A percentile compares a stretch with the other conserved stretches of the same genome.
phyloP scores from a whole-genome alignment of 176 grass and related monocot species.

The Neostapfia colusana region DNA sequence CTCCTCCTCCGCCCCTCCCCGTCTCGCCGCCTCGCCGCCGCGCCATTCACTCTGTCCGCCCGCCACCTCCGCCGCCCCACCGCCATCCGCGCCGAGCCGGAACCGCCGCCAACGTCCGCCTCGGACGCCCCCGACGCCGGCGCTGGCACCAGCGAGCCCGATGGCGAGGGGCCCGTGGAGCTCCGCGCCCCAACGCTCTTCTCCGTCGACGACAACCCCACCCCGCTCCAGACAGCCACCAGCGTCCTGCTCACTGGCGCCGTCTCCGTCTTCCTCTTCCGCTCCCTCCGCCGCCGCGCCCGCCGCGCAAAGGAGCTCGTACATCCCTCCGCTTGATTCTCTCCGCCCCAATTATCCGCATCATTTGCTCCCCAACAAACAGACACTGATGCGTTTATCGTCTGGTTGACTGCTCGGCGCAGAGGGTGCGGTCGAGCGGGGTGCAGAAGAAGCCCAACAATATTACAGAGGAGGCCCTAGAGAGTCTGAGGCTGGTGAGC shows the following conservation, averaged over 20 bases:
- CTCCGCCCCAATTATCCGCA: too few species aligned
- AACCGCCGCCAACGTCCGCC: constrained; percentile 11
- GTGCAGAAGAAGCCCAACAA: constrained; percentile 62
- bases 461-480: constrained; percentile 69
- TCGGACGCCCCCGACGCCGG: neutral
- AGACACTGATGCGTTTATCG: neutral
- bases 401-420: constrained; percentile 1
- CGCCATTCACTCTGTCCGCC: neutral
- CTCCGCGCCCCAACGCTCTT: constrained; percentile 51
- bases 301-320: constrained; percentile 83
- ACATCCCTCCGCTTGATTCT: constrained; percentile 15
- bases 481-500: constrained; percentile 58
- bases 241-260: constrained; percentile 87
- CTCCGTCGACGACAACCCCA: constrained; percentile 66
- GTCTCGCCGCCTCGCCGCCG: neutral
- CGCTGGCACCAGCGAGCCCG: neutral
- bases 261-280: constrained; percentile 81
- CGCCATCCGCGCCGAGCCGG: constrained; percentile 26
- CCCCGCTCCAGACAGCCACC: constrained; percentile 69
- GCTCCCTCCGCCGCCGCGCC: constrained; percentile 87
- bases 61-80: constrained; percentile 20
- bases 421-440: constrained; percentile 72
- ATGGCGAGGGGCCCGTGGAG: constrained; percentile 57
- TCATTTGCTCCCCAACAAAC: neutral
- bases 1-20: constrained; percentile 40